Base-by-base conservation (phyloP, 2,329 filamentous ascomycete genomes). In the Pseudogymnoascus sp. region DNA sequence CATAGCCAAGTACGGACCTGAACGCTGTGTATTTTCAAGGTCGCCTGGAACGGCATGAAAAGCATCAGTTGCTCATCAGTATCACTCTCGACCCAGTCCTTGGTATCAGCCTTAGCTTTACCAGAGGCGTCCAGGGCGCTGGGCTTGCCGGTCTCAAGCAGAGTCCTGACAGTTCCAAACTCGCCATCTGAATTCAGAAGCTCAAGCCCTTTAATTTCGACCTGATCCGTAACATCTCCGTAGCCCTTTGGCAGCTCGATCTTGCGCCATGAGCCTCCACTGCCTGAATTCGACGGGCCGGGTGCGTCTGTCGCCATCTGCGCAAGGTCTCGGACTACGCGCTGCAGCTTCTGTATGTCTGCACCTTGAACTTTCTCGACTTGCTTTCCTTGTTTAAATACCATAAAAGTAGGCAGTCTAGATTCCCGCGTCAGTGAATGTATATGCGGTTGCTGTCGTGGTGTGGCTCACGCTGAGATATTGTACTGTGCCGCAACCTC, bases 1-100 rank as follows among this genome's bases (percentile, higher is more conserved):
- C 21, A 39, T 39, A 43, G 58, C n/a, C 29, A 14, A 10, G 21
- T 23, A 66, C 76, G 63, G 76, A 84, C 84, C 78, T 88, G 85
- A 33, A 88, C 77, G 10, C 91, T 92, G 77, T 97, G 93, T 60
- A 97, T 82, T 80, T 97, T 99, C 67, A 96, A 74, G 58, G 86
- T 90, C 33, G 88, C 85, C 74, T 92, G 88, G 77, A 99, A 96
- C 0, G 94, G 93, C 63, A 95, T 81, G 76, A 88, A 97, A 55
- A 99, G 82, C 83, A 97, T 90, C 65, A 99, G 80, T 79, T 99
- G 94, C 77, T 97, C 92, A 72, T 99, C 94, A 37, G 93, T 95
- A 72, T 97, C 93, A 74, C 91, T 97, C 80, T 97, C 91, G 21
- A 97, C 87, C 88, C 90, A 97, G 76, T 99, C 93, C 72, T 84